Base-by-base conservation (phyloP, 139 green algal species). In the Coelastrella sp. region DNA sequence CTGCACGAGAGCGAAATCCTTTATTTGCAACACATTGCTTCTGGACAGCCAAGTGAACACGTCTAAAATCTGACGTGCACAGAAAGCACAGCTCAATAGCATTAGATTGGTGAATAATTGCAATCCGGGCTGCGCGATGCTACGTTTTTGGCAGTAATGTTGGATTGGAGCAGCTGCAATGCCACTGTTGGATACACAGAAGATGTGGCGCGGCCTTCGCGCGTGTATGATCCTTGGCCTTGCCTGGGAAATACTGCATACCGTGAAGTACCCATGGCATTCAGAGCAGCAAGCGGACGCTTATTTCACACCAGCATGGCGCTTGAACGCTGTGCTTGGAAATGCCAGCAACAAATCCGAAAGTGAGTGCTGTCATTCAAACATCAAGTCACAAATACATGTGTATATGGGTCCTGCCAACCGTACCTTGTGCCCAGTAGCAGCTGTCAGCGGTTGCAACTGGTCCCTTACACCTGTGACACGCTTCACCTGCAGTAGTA, bases 211-310 rank as follows among this genome's bases (percentile, higher is more conserved):
- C 6, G 57, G 60, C 19, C 60, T 61, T n/a, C 56, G 79, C 19
- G 79, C 79, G 12, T n/a, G n/a, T 24, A 68, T 85, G 79, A 19
- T 85, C 19, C 20, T 85, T 6, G 79, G 79, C 7, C 20, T 85
- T 17, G 20, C 24, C 12, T 17, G 68, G 6, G 79, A 85, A 57
- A 12, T 85, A 0, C 25, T 85, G 7, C 35, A 35, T 17, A 85
- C 79, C 19, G 79, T 85, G 11, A 85, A 70, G 57, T 85, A 85
- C 57, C 79, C 79, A 22, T 85, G 19, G 57, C 22, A 76, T 24
- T 27, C 68, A 9, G 68, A 76, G 68, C 68, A 76, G 68, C 68
- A 76, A 24, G 68, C 17, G 15, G 68, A 76, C 19, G 68, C 68
- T 4, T 76, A 76, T 19, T 76, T 27, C 8, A 27, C 19, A 24